These are phyloP conservation scores for Fusarium verticillioides DNA, from an alignment of 2,329 filamentous ascomycete genomes.

Conservation along the genomic window DNA sequence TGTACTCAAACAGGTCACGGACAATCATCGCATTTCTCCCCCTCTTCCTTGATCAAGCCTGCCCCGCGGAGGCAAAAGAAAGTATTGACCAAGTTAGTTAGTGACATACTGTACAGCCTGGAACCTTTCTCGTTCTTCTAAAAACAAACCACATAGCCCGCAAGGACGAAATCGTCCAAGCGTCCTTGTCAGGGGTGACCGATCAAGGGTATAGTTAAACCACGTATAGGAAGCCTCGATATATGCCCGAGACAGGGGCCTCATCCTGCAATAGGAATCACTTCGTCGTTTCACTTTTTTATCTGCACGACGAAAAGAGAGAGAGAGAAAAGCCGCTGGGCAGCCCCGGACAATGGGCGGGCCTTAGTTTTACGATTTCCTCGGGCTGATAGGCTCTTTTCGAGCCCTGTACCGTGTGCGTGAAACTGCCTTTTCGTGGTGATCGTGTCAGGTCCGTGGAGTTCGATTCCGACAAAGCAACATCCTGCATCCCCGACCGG, in stretches of 20 bases:
- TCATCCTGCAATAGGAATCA: constrained; percentile 3
- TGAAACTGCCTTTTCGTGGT: constrained; percentile 31
- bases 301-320: neutral
- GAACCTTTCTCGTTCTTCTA: neutral
- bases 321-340: neutral
- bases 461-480: neutral
- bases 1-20: constrained; percentile 8
- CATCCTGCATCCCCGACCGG: neutral
- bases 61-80: neutral
- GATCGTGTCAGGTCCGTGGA: constrained; percentile 22
- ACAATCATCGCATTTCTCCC: neutral
- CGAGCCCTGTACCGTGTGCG: neutral
- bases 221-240: constrained; percentile 39
- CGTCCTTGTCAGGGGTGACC: constrained; percentile 5
- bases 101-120: neutral
- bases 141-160: constrained; percentile 34
- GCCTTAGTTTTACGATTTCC: neutral
- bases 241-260: constrained; percentile 19
- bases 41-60: neutral
- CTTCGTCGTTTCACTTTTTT: constrained; percentile 26
- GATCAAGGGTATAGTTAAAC: constrained; percentile 30
- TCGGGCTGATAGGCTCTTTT: constrained; percentile 11
- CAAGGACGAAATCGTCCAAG: constrained; percentile 25
- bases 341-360: neutral
- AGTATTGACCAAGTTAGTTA: neutral